Conservation (phyloP, 2,329 filamentous ascomycete species). For the Trichoderma pleuroti region DNA sequence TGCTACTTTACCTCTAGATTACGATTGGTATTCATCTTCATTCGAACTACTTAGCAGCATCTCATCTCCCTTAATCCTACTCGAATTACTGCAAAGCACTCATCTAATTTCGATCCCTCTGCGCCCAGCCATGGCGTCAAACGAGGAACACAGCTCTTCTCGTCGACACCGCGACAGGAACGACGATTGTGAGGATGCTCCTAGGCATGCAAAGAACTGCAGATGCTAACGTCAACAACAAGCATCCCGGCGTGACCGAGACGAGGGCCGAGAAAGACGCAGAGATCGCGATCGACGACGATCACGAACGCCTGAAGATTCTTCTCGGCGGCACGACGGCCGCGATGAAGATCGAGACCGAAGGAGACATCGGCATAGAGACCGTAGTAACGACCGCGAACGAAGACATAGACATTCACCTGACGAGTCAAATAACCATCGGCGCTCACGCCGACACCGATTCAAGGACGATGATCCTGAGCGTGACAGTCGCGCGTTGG, state of each 20-base stretch:
- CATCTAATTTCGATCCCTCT: background rate
- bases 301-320: constrained; percentile 32
- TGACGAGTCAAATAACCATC: constrained; percentile 30
- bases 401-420: constrained; percentile 33
- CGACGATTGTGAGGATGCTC: constrained; percentile 4
- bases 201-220: constrained; percentile 24
- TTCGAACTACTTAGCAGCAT: background rate
- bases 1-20: background rate
- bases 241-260: constrained; percentile 24
- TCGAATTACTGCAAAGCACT: background rate
- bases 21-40: background rate
- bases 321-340: constrained; percentile 20
- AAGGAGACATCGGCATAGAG: constrained; percentile 22
- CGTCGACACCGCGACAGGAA: constrained; percentile 15
- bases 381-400: constrained; percentile 28
- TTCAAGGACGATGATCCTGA: constrained; percentile 24
- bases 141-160: constrained; percentile 25
- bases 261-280: constrained; percentile 27
- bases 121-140: constrained; percentile 27
- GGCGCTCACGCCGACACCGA: constrained; percentile 22
- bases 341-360: constrained; percentile 7
- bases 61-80: background rate
- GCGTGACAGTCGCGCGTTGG: constrained; percentile 18
- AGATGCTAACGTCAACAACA: constrained; percentile 22
- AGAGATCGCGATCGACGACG: constrained; percentile 32